phyloP scores from a whole-genome alignment of 495 filamentous ascomycete genomes.

The Podospora sp. region DNA sequence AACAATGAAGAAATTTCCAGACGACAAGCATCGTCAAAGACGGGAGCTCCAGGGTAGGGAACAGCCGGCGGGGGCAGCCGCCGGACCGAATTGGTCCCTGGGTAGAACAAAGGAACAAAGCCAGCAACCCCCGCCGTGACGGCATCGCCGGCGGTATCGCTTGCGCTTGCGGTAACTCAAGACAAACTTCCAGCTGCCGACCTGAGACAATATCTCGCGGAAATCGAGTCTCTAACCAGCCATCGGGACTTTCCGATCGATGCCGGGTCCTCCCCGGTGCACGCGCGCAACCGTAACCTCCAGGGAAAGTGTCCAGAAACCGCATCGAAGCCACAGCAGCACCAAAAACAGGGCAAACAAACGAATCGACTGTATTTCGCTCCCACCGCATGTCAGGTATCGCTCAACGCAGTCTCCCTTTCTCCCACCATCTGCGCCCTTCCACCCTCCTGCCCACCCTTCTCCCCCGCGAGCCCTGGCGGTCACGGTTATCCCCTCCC shows the following conservation, averaged over 20 bases:
- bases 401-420: not conserved
- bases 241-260: not conserved
- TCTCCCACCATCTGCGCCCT: not conserved
- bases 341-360: not conserved
- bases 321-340: not conserved
- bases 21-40: not conserved
- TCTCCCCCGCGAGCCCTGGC: not conserved
- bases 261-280: not conserved
- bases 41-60: no score
- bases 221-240: not conserved
- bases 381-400: not conserved
- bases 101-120: no score
- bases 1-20: not conserved
- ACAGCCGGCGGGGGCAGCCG: no score
- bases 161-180: no score
- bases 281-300: no score
- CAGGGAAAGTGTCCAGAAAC: not conserved
- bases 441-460: no score
- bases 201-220: not conserved
- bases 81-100: no score
- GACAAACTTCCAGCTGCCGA: not conserved
- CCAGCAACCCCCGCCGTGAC: no score
- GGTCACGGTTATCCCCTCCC: slow-evolving; percentile 48
- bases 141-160: no score
- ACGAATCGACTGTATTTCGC: not conserved